Evolutionary conservation across 2,329 filamentous ascomycete species (phyloP), one percentile per base, ranked within the genome.

Genomic region (Trichoderma semiorbis): DNA sequence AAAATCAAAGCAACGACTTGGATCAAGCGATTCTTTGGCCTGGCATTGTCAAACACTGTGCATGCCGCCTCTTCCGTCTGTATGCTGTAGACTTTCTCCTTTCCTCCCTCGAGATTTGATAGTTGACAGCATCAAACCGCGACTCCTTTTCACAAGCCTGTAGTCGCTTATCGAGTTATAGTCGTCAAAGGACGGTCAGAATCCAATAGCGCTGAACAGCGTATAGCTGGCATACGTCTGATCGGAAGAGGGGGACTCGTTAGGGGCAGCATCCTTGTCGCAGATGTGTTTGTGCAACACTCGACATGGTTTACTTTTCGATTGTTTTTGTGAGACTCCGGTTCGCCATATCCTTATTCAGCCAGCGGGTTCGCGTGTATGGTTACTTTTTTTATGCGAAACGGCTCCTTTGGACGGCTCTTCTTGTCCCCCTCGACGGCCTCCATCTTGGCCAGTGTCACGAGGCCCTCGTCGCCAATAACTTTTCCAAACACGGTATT

Each of bases 401-500:
- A 84, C 71, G 86, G 84, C 78, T 91, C 87, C 81, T 90, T 90
- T 0, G 93, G 93, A 64, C 93, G 84, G 76, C 87, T 90, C 86
- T 95, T 96, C 84, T 90, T 92, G 81, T 96, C 93, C 62, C 95
- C 89, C 74, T 90, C 88, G 24, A 93, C 81, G 26, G 83, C 86
- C 84, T 96, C 93, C 77, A 96, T 86, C 79, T 88, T 90, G 70
- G 90, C 88, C 76, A 96, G 81, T 6, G 91, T 92, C 43, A 85
- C 88, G 62, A 90, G 77, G 70, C 88, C 86, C 58, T 90, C 89
- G 75, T 91, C 90, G 47, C 88, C 90, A 70, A 91, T 85, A 39
- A 95, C 85, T 79, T 91, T 90, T 12, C 93, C 93, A 81, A 97
- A 95, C 2, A 95, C 91, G 0, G 93, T 95, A 79, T 96, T 96